Percentiles rank a stretch among this genome's conserved stretches.
These are phyloP conservation scores for Sergeia podlipaevii DNA, from an alignment of 208 protist genomes.

Conservation along the genomic window DNA sequence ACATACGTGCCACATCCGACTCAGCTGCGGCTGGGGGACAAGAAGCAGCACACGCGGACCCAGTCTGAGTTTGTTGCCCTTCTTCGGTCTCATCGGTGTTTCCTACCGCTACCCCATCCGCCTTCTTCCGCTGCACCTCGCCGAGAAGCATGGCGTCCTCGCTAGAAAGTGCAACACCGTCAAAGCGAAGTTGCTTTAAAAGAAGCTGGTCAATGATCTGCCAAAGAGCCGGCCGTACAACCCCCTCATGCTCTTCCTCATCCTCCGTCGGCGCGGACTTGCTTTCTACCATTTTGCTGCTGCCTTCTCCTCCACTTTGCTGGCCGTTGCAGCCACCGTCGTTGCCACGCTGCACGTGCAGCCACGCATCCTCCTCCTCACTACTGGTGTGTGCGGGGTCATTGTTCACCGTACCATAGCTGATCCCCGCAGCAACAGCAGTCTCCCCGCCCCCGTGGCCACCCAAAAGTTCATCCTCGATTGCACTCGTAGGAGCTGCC, in stretches of 20 bases:
- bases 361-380: too few species aligned
- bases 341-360: too few species aligned
- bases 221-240: conserved; percentile 17
- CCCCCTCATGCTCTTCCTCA: too few species aligned
- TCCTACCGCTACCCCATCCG: conserved; percentile 9
- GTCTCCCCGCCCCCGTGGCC: not conserved
- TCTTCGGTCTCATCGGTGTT: not conserved
- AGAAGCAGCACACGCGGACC: too few species aligned
- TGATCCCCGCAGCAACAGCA: not conserved
- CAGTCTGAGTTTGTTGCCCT: too few species aligned
- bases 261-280: too few species aligned
- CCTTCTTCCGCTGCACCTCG: conserved; percentile 13
- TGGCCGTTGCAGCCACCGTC: too few species aligned
- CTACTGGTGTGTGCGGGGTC: too few species aligned
- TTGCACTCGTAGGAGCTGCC: not conserved
- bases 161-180: conserved; percentile 31
- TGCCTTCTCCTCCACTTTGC: too few species aligned
- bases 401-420: too few species aligned
- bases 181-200: conserved; percentile 49
- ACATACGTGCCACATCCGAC: too few species aligned
- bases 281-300: not conserved
- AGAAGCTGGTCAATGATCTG: conserved; percentile 57
- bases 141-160: conserved; percentile 14
- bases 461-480: not conserved
- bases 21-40: too few species aligned